Evolutionary conservation across 1,284 basidiomycete genomes (phyloP), one percentile per base, ranked within the genome.

Genomic region (Tilletia indica): DNA sequence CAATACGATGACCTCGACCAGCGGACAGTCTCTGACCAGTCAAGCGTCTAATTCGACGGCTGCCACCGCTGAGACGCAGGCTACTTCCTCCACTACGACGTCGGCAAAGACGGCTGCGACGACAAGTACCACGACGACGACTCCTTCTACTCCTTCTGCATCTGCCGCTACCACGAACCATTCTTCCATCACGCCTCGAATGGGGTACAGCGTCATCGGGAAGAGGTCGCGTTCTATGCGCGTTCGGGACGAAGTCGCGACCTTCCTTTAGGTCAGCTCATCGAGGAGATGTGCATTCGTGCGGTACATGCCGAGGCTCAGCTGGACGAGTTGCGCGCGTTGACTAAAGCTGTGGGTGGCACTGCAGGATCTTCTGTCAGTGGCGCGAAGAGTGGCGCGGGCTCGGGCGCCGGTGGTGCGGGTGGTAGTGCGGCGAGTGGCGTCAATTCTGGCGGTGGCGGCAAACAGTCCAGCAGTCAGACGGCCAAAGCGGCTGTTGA

Each of bases 281-380:
- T 81, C 66, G 79, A 81, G 67, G 79, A 81, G 68, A 76, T 79
- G 31, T 68, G 75, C 68, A 73, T 78, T 12, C 72, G 76, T 6
- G 77, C 75, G 12, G 70, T 54, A 8, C 51, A 54, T 54, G 51
- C 51, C 21, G 51, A 54, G 51, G 51, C 51, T 11, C 51, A 54
- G 51, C 51, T 54, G 51, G 51, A 54, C 21, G 51, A 54, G 51
- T 25, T 54, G 51, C 16, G 51, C 19, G 21, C 51, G 19, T n/a
- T 54, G 1, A n/a, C 51, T 8, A 54, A 54, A 8, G 51, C 8
- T 8, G 51, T 19, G 51, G 51, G 51, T n/a, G 51, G 51, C 3
- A 25, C 12, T 54, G 51, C 19, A 12, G 51, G 12, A 6, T 11
- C 51, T 54, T 19, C 19, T 54, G 51, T 19, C 21, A 54, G 51